A percentile compares a stretch with the other conserved stretches of the same genome.
phyloP scores from a whole-genome alignment of 2,329 filamentous ascomycete species.

The Fusarium sp. region DNA sequence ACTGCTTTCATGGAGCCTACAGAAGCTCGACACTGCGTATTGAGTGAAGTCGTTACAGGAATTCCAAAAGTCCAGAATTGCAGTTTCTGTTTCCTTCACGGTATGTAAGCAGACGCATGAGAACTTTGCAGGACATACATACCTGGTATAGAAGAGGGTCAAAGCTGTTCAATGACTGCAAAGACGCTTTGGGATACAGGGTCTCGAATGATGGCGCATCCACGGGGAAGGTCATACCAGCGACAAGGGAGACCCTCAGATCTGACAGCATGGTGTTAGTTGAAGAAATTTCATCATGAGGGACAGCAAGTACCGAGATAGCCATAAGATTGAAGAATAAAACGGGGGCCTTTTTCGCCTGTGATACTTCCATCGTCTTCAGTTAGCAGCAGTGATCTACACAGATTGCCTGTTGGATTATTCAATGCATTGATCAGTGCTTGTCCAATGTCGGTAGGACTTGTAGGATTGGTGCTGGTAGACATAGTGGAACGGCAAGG shows the following conservation, averaged over 20 bases:
- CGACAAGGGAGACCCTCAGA: neutral
- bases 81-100: neutral
- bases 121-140: accelerated
- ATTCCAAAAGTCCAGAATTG: neutral
- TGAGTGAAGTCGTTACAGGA: accelerated
- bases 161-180: neutral
- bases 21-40: neutral
- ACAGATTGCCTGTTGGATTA: neutral
- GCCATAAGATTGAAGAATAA: neutral
- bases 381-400: neutral
- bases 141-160: neutral
- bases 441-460: neutral
- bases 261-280: neutral
- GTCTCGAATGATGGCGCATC: neutral
- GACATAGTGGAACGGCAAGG: neutral
- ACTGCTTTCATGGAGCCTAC: accelerated
- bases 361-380: neutral
- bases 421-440: neutral
- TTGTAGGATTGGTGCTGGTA: neutral
- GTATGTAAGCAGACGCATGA: neutral
- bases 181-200: neutral
- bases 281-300: too few species aligned
- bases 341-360: neutral
- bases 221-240: neutral
- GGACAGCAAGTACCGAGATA: neutral